Base-by-base conservation (phyloP, 2,329 filamentous ascomycete species). In the Penicillium concentricum region DNA sequence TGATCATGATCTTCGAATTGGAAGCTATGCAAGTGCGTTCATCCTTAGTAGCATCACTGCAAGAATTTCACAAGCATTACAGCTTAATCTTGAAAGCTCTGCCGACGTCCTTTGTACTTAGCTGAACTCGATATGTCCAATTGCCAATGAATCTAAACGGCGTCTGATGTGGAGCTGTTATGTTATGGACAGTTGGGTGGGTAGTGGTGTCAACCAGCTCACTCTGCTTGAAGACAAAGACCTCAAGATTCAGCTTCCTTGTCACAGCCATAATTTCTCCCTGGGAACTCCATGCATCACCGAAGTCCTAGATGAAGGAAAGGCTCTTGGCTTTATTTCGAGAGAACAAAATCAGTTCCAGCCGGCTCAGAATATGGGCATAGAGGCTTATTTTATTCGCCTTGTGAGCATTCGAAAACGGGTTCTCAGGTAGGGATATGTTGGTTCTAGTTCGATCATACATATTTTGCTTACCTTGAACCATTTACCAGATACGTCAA, bases 401-500 rank as follows among this genome's bases (percentile, higher is more conserved):
- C 57, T 62, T 34, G 60, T 62, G 18, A 60, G 60, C 45, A 58
- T 51, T 18, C 37, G 60, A 2, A 62, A 62, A 30, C 57, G 54
- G 32, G 57, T 62, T 13, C 47, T 62, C 18, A 48, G 60, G 60
- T 60, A 35, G n/a, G 57, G 22, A 13, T 2, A 35, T 22, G 3
- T 32, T 12, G 12, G 13, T 13, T 22, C 8, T 16, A 12, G 16
- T 2, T 9, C 12, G 30, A 13, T 34, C 10, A 22, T 47, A 5
- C 6, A 35, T 35, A 3, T 2, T 30, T 35, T 15, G 20, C 44
- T 47, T 32, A 47, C 44, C 12, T 4, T n/a, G 26, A 15, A 15
- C n/a, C 18, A 32, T 22, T 39, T 24, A 22, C 41, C 42, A 46
- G 50, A 67, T 79, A 79, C 53, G 75, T 79, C 22, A 78, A 79